Evolutionary conservation across 2,329 filamentous ascomycete species (phyloP), one percentile per base, ranked within the genome.

Genomic region (Paracoccidioides brasiliensis): DNA sequence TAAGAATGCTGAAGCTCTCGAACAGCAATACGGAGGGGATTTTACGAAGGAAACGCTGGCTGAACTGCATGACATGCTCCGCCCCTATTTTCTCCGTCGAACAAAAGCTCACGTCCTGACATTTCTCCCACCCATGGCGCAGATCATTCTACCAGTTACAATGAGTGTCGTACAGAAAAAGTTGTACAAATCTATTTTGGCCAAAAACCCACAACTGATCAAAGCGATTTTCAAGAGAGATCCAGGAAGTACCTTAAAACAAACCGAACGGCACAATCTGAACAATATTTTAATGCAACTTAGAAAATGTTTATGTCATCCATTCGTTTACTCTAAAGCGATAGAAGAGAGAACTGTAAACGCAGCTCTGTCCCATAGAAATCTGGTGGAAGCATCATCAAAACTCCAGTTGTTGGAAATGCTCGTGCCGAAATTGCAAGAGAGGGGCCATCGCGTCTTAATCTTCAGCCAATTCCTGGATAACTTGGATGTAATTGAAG

Each of bases 251-350:
- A 67, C 67, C 9, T 61, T 89, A 52, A 87, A 84, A 63, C 76
- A 78, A 33, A 79, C 78, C 14, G 90, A 97, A 57, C 81, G 86
- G 5, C 84, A 87, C 44, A 91, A 83, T 59, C 73, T 97, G 56
- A 95, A 86, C 77, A 98, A 98, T 63, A 95, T 98, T 42, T 72
- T 98, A 45, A 89, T 96, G 80, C 93, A 98, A 69, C 78, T 98
- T 15, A 83, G 93, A 15, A 97, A 96, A 68, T 95, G 89, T 61
- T 77, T 98, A 1, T 96, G 91, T 61, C 94, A 98, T 70, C 93
- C 94, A 0, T 98, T 97, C 67, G 83, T 97, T 52, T 98, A 96
- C 75, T 96, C 84, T 64, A 78, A 82, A 43, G 84, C 86, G 28
- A 93, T 98, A 56, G 94, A 98, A 70, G 93, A 98, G 69, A 82